phyloP scores from a whole-genome alignment of 2,329 filamentous ascomycete genomes.

The Neocatenulostroma microsporum region DNA sequence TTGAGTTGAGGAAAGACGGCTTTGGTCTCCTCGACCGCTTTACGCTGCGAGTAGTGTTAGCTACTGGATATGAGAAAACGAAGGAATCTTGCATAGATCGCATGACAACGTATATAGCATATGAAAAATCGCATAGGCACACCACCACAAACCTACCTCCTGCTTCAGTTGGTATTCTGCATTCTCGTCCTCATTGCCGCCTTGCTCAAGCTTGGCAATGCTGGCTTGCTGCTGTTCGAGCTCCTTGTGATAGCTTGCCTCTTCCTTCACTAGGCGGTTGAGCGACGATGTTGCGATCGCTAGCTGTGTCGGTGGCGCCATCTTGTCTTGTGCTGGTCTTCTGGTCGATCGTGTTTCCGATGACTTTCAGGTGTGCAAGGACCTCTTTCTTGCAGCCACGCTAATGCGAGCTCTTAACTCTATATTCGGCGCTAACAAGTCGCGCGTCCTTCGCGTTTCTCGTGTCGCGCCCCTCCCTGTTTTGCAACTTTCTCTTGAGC shows the following conservation, averaged over 20 bases:
- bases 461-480: slow-evolving; percentile 2
- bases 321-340: too few relatives aligned
- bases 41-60: slow-evolving; percentile 48
- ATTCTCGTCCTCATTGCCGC: slow-evolving; percentile 56
- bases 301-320: slow-evolving; percentile 71
- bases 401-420: too few relatives aligned
- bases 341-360: too few relatives aligned
- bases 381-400: too few relatives aligned
- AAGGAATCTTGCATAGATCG: neutral
- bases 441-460: slow-evolving; percentile 5
- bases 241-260: slow-evolving; percentile 83
- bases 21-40: slow-evolving; percentile 79
- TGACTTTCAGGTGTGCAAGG: too few relatives aligned
- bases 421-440: neutral
- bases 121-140: too few relatives aligned
- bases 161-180: slow-evolving; percentile 73
- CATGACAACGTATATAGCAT: too few relatives aligned
- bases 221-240: slow-evolving; percentile 65
- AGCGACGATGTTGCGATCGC: slow-evolving; percentile 73
- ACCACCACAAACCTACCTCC: slow-evolving; percentile 58
- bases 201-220: slow-evolving; percentile 54
- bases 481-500: slow-evolving; percentile 5
- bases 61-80: neutral
- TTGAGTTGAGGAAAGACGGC: slow-evolving; percentile 68
- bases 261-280: slow-evolving; percentile 81